Evolutionary conservation across 805 yeast genomes (phyloP), one percentile per base, ranked within the genome.

Genomic region (Candida takata): DNA sequence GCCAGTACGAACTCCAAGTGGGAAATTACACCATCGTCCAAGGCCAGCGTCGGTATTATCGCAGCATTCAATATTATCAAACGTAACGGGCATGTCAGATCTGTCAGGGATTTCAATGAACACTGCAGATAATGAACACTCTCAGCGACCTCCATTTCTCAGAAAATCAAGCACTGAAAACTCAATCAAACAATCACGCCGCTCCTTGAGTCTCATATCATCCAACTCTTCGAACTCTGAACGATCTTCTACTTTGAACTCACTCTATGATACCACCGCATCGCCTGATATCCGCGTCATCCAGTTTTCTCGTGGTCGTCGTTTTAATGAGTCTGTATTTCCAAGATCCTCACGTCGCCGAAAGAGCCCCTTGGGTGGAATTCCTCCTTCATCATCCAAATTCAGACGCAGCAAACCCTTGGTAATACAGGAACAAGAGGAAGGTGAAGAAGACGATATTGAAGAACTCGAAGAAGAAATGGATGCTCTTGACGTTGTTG

Each of bases 11-110:
- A 20, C 23, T 11, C 33, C 29, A 2, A 34, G 27, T 29, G 36
- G 40, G 4, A 7, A 13, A 16, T 14, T 35, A 17, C 16, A 35
- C 18, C 31, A 34, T 33, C 44, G 42, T 24, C 40, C 50, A 20
- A 56, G 80, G 33, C 79, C 79, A 4, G 61, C 64, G 0, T 75
- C 82, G 1, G 63, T 67, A 27, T 51, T 74, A 1, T 75, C 81
- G 0, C 69, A 72, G 16, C 65, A 66, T 36, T 71, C 77, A 0
- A 52, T 64, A 3, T 58, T 68, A n/a, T 70, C 75, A 0, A 64
- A 57, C 33, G 55, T 60, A 29, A 70, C 77, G 1, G 64, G 67
- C 4, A 57, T 64, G 27, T 74, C 80, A 0, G 79, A 74, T 37
- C 64, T 79, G 0, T 69, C 72, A 5, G 57, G 58, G 25, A 60